These are phyloP conservation scores for Sarocladium oryzae DNA, from an alignment of 2,329 filamentous ascomycete species.

Conservation along the genomic window DNA sequence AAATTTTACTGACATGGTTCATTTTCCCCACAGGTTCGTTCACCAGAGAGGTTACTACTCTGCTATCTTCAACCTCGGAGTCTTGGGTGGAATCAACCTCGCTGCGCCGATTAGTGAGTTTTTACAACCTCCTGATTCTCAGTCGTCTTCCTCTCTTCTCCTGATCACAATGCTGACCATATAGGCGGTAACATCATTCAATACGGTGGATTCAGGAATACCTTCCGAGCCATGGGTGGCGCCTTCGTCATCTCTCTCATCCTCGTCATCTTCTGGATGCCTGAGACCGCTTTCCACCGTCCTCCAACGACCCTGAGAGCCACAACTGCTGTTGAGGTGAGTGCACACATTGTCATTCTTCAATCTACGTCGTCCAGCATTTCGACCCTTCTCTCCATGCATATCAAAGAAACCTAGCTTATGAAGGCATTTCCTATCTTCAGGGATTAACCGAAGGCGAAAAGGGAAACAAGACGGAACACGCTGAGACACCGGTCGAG, in stretches of 20 bases:
- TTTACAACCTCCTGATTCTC: not conserved
- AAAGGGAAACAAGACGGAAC: not conserved
- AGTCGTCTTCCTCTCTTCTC: not conserved
- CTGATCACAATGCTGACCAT: constrained; percentile 13
- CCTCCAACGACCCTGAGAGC: not conserved
- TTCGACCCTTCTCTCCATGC: too few relatives aligned
- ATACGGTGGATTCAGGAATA: constrained; percentile 25
- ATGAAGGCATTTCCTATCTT: too few relatives aligned
- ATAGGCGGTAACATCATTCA: constrained; percentile 34
- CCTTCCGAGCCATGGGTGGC: constrained; percentile 32
- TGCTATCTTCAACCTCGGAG: constrained; percentile 34
- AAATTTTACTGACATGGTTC: not conserved
- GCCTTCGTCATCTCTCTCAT: constrained; percentile 30
- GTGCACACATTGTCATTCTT: not conserved
- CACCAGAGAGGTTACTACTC: constrained; percentile 34
- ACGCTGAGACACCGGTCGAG: constrained; percentile 3
- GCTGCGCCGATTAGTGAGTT: constrained; percentile 18
- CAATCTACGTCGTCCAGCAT: too few relatives aligned
- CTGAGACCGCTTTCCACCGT: constrained; percentile 30
- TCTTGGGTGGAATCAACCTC: constrained; percentile 34
- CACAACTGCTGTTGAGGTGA: not conserved
- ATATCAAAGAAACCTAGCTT: too few relatives aligned
- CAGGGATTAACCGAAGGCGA: not conserved
- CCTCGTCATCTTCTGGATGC: constrained; percentile 35
- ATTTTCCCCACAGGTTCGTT: constrained; percentile 22